Percentiles rank a stretch among this genome's conserved stretches.
phyloP scores from a whole-genome alignment of 2,329 filamentous ascomycete genomes.

The Neonectria coccinea region DNA sequence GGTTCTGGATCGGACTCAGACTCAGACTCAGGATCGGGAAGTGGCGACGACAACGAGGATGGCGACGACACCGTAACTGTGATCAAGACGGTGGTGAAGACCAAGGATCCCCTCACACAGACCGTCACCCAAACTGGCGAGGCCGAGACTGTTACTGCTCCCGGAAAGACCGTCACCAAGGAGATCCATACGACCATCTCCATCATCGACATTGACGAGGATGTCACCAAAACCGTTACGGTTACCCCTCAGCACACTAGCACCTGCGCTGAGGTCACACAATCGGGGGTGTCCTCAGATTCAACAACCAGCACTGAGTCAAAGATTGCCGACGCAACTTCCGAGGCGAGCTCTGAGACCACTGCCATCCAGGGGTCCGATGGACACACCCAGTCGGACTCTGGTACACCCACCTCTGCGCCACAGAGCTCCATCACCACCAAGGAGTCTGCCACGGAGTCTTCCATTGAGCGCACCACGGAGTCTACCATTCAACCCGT shows the following conservation, averaged over 20 bases:
- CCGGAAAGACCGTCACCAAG: constrained; percentile 45
- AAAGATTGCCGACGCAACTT: constrained; percentile 4
- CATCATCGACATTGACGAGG: constrained; percentile 46
- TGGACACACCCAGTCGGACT: background rate
- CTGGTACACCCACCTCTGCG: background rate
- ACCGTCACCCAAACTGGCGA: constrained; percentile 45
- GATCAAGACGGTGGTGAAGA: constrained; percentile 50
- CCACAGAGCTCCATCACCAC: constrained; percentile 2
- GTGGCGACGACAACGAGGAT: constrained; percentile 27
- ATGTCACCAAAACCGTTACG: constrained; percentile 41
- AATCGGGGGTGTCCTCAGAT: background rate
- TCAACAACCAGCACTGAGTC: constrained; percentile 13
- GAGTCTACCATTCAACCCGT: background rate
- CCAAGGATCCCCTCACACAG: constrained; percentile 44
- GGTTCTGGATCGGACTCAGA: constrained; percentile 35
- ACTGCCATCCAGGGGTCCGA: constrained; percentile 11
- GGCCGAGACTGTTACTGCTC: constrained; percentile 43
- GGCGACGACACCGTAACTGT: constrained; percentile 48
- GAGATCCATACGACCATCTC: constrained; percentile 48
- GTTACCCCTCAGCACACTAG: constrained; percentile 42
- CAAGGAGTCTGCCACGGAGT: background rate
- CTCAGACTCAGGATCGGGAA: constrained; percentile 37
- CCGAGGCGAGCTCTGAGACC: background rate
- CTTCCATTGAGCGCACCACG: background rate
- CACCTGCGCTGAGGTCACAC: constrained; percentile 9